Evolutionary conservation across 768 basidiomycete species (phyloP).

Genomic region (Amanita phalloides): DNA sequence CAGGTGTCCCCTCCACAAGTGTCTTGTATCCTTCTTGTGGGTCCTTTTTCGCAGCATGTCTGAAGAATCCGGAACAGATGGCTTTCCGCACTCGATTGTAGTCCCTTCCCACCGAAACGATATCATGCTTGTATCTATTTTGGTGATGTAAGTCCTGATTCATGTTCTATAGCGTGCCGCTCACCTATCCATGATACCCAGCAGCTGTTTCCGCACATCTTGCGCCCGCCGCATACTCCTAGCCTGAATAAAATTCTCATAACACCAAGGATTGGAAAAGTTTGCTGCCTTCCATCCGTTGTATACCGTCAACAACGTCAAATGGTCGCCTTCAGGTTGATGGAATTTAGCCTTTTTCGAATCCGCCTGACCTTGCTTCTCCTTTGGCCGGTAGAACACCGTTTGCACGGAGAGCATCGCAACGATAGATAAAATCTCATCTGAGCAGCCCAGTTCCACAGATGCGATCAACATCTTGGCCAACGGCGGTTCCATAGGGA

Average conservation of each 20-base stretch:
- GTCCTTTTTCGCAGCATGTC: conserved; percentile 97
- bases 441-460: conserved; percentile 94
- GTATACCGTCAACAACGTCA: conserved; percentile 88
- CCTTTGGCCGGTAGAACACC: conserved; percentile 98
- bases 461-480: conserved; percentile 99
- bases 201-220: conserved; percentile 93
- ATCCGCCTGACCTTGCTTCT: conserved; percentile 98
- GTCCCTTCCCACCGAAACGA: conserved; percentile 85
- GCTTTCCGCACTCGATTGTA: conserved; percentile 90
- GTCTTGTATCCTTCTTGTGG: conserved; percentile 98
- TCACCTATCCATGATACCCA: conserved; percentile 98
- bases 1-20: conserved; percentile 94
- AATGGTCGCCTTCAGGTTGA: conserved; percentile 95
- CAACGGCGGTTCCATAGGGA: conserved; percentile 93
- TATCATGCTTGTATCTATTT: conserved; percentile 89
- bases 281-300: conserved; percentile 97
- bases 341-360: conserved; percentile 99
- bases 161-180: conserved; percentile 12
- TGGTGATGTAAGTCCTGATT: conserved; percentile 3
- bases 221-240: conserved; percentile 95
- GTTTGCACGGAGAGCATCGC: conserved; percentile 96
- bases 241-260: conserved; percentile 98
- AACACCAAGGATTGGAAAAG: conserved; percentile 98
- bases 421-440: conserved; percentile 94
- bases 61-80: conserved; percentile 96